Conservation (phyloP, 1,284 basidiomycete species). For the Pisolithus thermaeus region DNA sequence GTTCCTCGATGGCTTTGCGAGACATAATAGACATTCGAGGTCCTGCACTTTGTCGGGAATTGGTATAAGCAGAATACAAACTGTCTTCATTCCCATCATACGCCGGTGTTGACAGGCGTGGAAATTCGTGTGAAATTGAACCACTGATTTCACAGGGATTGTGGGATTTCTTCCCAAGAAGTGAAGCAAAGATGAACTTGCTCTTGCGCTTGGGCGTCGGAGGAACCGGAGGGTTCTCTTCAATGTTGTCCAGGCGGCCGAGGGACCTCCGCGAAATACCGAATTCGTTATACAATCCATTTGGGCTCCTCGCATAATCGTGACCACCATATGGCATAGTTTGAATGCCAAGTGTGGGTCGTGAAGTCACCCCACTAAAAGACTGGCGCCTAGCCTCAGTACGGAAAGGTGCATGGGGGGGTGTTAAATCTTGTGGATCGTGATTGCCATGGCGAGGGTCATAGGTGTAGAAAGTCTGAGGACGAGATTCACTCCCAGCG, state of each 20-base stretch:
- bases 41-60: slow-evolving; percentile 38
- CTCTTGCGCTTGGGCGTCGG: slow-evolving; percentile 56
- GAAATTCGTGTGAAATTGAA: slow-evolving; percentile 37
- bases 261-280: slow-evolving; percentile 58
- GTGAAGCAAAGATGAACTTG: slow-evolving; percentile 56
- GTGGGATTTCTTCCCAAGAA: slow-evolving; percentile 57
- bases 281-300: slow-evolving; percentile 56
- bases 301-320: slow-evolving; percentile 22
- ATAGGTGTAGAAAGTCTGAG: slow-evolving; percentile 60
- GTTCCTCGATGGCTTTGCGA: slow-evolving; percentile 63
- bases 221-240: slow-evolving; percentile 33
- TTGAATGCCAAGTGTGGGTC: slow-evolving; percentile 45
- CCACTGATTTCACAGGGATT: slow-evolving; percentile 35
- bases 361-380: slow-evolving; percentile 58
- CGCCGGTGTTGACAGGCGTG: slow-evolving; percentile 35
- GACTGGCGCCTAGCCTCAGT: slow-evolving; percentile 64
- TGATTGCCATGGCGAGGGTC: slow-evolving; percentile 45
- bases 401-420: slow-evolving; percentile 62
- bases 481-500: slow-evolving; percentile 38
- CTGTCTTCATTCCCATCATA: slow-evolving; percentile 44
- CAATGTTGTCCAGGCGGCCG: slow-evolving; percentile 46
- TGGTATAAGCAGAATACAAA: slow-evolving; percentile 35
- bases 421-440: slow-evolving; percentile 41
- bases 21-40: slow-evolving; percentile 57
- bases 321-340: slow-evolving; percentile 38